These are phyloP conservation scores for Lentinus tigrinus DNA, from an alignment of 768 basidiomycete species.

Conservation along the genomic window DNA sequence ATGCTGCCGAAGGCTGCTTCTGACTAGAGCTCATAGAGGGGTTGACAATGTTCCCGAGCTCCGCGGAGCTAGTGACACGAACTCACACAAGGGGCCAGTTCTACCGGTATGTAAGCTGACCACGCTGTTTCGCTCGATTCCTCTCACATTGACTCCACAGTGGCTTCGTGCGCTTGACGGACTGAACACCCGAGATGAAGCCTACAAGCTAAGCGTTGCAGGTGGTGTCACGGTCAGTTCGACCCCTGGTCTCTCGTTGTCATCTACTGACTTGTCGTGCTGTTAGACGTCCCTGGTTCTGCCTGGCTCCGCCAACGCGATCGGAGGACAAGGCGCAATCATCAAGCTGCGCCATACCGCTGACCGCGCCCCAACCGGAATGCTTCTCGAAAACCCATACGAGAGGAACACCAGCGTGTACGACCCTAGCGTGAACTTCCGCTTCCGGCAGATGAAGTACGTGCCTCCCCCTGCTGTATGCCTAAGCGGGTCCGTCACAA, in stretches of 20 bases:
- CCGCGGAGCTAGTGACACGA: slow-evolving; percentile 39
- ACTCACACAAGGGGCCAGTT: slow-evolving; percentile 39
- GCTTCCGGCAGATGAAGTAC: slow-evolving; percentile 81
- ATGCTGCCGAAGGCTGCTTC: slow-evolving; percentile 44
- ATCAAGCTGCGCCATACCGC: slow-evolving; percentile 78
- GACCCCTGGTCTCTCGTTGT: not conserved
- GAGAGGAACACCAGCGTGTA: slow-evolving; percentile 52
- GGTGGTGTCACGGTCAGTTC: slow-evolving; percentile 68
- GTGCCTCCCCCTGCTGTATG: slow-evolving; percentile 13
- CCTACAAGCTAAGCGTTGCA: slow-evolving; percentile 66
- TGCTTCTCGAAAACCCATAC: slow-evolving; percentile 76
- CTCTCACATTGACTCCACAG: not conserved
- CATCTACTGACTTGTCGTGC: not conserved
- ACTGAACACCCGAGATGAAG: slow-evolving; percentile 77
- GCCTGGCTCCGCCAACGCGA: slow-evolving; percentile 57
- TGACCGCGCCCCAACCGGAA: slow-evolving; percentile 68
- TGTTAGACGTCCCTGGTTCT: slow-evolving; percentile 59
- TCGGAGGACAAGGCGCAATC: slow-evolving; percentile 73
- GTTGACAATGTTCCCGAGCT: slow-evolving; percentile 22
- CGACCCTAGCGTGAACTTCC: slow-evolving; percentile 44
- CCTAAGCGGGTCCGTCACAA: too few species aligned
- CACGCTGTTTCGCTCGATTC: slow-evolving; percentile 17
- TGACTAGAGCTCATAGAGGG: not conserved
- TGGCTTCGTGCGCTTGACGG: slow-evolving; percentile 78
- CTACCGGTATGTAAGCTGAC: slow-evolving; percentile 19